Evolutionary conservation across 345 rosid species (phyloP), one percentile per base, ranked within the genome.

Genomic region (Eucalyptus sp.): DNA sequence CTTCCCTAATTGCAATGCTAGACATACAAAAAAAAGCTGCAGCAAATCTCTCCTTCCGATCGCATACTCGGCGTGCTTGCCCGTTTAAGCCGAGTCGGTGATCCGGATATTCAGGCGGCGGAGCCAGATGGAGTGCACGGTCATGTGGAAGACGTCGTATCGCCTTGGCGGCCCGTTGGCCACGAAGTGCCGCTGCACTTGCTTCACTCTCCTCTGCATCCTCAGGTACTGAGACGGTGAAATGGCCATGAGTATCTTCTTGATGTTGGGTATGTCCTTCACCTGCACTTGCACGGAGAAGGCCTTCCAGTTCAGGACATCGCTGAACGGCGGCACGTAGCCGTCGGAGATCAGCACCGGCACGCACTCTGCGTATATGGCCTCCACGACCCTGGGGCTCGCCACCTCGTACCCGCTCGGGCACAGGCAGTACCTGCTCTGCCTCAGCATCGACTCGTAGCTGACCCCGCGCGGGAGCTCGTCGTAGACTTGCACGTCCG

Each of bases 351-450:
- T 95, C 91, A 95, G 90, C 76, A 94, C 95, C 0, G 96, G 96
- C 17, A 93, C 95, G 86, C 97, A 95, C 37, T 94, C 96, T 1
- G 96, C 91, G n/a, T 94, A 96, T 17, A 95, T 94, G 5, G 95
- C 96, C 89, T 96, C 96, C 50, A 93, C 96, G 33, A 94, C 89
- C 76, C 96, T 93, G 44, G 95, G 95, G 68, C 95, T 93, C 3
- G 93, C 95, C 87, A 92, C 94, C 89, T 92, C 94, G 13, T 92
- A 94, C 51, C 97, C 95, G 85, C 97, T 94, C 0, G 96, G 95
- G 90, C 97, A 94, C 31, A 95, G 87, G 91, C 97, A 95, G 87
- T 88, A 95, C 91, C 90, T 95, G 92, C 96, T 94, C 52, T 86
- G 93, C 86, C 90, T 93, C 90, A 97, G 88, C 96, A 93, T 94